Conservation (phyloP, 2,329 filamentous ascomycete genomes). For the Keithomyces neogunnii region DNA sequence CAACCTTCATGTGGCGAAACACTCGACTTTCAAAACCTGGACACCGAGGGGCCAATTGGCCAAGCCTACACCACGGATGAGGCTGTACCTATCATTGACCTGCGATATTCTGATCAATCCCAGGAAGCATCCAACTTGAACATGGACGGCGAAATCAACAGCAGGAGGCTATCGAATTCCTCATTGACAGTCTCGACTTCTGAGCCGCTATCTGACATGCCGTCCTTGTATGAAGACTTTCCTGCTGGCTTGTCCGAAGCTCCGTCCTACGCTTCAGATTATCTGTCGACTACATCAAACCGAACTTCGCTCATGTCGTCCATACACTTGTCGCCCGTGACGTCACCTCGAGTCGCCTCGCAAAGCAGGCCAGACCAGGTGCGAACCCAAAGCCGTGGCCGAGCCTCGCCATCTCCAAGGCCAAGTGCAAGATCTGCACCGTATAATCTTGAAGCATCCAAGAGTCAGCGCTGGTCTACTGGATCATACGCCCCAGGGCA, state of each 20-base stretch:
- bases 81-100: conserved; percentile 52
- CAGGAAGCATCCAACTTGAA: conserved; percentile 41
- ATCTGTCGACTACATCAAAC: conserved; percentile 53
- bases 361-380: conserved; percentile 54
- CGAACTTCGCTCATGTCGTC: conserved; percentile 63
- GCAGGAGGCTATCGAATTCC: conserved; percentile 61
- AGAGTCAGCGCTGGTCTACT: conserved; percentile 71
- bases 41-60: conserved; percentile 51
- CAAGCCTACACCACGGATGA: conserved; percentile 57
- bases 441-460: conserved; percentile 58
- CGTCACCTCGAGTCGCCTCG: conserved; percentile 58
- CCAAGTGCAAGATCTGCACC: conserved; percentile 60
- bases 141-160: conserved; percentile 44
- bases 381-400: conserved; percentile 56
- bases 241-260: conserved; percentile 58
- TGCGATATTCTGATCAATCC: conserved; percentile 41
- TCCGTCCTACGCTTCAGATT: conserved; percentile 58
- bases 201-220: conserved; percentile 56
- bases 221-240: conserved; percentile 64
- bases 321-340: conserved; percentile 63
- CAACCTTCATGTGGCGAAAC: conserved; percentile 50
- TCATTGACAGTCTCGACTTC: conserved; percentile 66
- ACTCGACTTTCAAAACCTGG: conserved; percentile 46
- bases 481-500: conserved; percentile 57
- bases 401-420: conserved; percentile 63